A percentile compares a stretch with the other conserved stretches of the same genome.
phyloP scores from a whole-genome alignment of 352 stramenopile genomes.

The Phytophthora citricola region DNA sequence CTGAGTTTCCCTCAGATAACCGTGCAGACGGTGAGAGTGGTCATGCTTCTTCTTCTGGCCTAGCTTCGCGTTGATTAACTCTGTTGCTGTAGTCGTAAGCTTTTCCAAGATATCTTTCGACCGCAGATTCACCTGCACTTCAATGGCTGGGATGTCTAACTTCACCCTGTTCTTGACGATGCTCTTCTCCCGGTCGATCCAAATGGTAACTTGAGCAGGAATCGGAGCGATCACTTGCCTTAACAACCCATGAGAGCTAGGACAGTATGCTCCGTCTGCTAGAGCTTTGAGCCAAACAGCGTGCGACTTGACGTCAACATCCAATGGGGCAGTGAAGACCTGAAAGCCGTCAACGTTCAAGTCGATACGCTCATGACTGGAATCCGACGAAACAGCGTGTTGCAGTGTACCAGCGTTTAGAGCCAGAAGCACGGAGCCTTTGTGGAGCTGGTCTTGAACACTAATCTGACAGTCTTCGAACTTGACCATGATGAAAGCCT shows the following conservation, averaged over 20 bases:
- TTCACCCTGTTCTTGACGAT: constrained; percentile 52
- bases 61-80: constrained; percentile 55
- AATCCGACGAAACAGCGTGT: constrained; percentile 59
- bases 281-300: constrained; percentile 72
- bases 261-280: constrained; percentile 63
- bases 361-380: constrained; percentile 58
- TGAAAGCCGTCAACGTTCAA: constrained; percentile 71
- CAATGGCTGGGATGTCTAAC: constrained; percentile 64
- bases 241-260: constrained; percentile 63
- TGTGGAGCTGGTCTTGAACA: constrained; percentile 70
- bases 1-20: constrained; percentile 13
- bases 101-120: constrained; percentile 79
- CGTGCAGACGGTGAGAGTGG: constrained; percentile 44
- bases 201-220: constrained; percentile 61
- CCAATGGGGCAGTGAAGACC: constrained; percentile 69
- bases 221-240: constrained; percentile 75
- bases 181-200: constrained; percentile 49
- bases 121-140: constrained; percentile 52
- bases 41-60: constrained; percentile 44
- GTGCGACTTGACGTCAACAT: constrained; percentile 76
- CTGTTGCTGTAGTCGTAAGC: constrained; percentile 38
- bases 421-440: constrained; percentile 73
- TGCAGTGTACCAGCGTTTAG: constrained; percentile 67
- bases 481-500: constrained; percentile 73
- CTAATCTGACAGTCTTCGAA: constrained; percentile 85